phyloP scores from a whole-genome alignment of 73 alveolate species.

The Tetrahymena elliotti region DNA sequence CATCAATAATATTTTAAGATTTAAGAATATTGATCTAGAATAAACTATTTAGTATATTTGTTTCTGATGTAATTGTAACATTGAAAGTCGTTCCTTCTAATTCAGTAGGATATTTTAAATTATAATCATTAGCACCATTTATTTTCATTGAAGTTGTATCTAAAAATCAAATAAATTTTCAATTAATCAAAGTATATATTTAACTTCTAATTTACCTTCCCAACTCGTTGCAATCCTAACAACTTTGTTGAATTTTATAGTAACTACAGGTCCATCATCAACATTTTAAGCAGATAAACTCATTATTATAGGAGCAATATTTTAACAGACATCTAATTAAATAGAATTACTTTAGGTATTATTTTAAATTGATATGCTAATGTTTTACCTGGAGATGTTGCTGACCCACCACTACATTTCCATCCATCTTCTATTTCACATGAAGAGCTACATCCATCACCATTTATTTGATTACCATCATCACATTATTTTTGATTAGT shows the following conservation, averaged over 20 bases:
- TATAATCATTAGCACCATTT: background rate
- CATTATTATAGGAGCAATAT: background rate
- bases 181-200: background rate
- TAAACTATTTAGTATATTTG: background rate
- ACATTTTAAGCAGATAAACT: background rate
- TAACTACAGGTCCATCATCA: background rate
- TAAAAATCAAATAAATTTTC: background rate
- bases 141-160: background rate
- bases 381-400: slow-evolving; percentile 6
- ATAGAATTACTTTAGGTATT: background rate
- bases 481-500: slow-evolving; percentile 41
- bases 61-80: background rate
- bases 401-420: slow-evolving; percentile 20
- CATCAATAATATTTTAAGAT: background rate
- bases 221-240: background rate
- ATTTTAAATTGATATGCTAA: background rate
- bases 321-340: background rate
- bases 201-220: background rate
- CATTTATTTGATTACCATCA: slow-evolving; percentile 46
- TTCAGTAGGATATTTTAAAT: background rate
- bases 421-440: slow-evolving; percentile 31
- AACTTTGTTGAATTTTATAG: background rate
- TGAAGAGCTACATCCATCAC: slow-evolving; percentile 46
- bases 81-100: background rate
- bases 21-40: background rate